phyloP scores from a whole-genome alignment of 257 asterid species.

The Parsonsia alboflavescens region DNA sequence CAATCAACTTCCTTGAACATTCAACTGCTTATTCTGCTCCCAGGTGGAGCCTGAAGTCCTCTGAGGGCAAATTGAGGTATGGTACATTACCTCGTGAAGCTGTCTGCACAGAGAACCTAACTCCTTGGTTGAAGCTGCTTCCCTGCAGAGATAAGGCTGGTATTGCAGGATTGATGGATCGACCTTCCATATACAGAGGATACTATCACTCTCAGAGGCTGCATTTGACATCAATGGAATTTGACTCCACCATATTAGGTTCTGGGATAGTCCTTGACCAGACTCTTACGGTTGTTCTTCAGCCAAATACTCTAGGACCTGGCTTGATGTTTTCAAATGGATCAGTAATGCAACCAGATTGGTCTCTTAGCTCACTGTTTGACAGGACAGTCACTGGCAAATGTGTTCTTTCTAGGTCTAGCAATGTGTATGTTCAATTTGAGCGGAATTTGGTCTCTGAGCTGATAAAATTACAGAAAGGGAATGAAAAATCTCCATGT shows the following conservation, averaged over 20 bases:
- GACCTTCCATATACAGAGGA: constrained; percentile 81
- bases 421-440: constrained; percentile 72
- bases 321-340: constrained; percentile 36
- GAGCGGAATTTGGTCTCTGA: constrained; percentile 59
- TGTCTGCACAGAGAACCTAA: constrained; percentile 97
- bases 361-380: constrained; percentile 85
- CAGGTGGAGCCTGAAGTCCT: constrained; percentile 60
- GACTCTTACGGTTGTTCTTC: constrained; percentile 85
- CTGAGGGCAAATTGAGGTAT: constrained; percentile 60
- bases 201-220: constrained; percentile 87
- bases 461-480: constrained; percentile 26
- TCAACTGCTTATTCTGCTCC: constrained; percentile 81
- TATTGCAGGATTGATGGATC: constrained; percentile 80
- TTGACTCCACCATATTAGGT: constrained; percentile 31
- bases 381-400: constrained; percentile 69
- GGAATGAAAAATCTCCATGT: constrained; percentile 22
- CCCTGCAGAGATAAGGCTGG: constrained; percentile 98
- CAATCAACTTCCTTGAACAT: constrained; percentile 90
- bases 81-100: constrained; percentile 99
- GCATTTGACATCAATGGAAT: constrained; percentile 69
- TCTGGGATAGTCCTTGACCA: constrained; percentile 78
- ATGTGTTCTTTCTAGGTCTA: constrained; percentile 70
- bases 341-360: constrained; percentile 53
- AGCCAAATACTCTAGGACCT: constrained; percentile 41
- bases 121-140: constrained; percentile 99